Conservation (phyloP, 768 basidiomycete genomes). For the Mycena metata region DNA sequence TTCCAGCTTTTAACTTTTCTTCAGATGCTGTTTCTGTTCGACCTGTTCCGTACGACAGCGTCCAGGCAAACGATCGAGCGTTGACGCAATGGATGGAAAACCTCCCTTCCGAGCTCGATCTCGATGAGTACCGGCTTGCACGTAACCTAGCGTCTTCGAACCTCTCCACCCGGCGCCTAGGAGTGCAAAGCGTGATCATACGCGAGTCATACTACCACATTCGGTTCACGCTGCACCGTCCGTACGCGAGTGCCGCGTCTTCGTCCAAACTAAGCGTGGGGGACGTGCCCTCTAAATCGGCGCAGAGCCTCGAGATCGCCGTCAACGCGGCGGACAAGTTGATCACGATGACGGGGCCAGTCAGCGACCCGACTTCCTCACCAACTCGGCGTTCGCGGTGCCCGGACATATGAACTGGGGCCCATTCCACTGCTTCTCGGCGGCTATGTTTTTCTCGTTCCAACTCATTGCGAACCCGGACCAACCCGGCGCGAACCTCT, state of each 20-base stretch:
- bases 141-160: slow-evolving; percentile 77
- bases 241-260: slow-evolving; percentile 68
- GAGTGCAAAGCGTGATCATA: slow-evolving; percentile 86
- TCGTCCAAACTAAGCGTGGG: slow-evolving; percentile 46
- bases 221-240: slow-evolving; percentile 87
- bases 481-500: slow-evolving; percentile 81
- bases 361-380: slow-evolving; percentile 82
- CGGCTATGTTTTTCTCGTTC: slow-evolving; percentile 94
- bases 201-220: slow-evolving; percentile 85
- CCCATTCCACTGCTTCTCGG: slow-evolving; percentile 87
- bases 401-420: slow-evolving; percentile 90
- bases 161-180: slow-evolving; percentile 71
- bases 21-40: slow-evolving; percentile 78
- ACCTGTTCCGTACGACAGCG: slow-evolving; percentile 81
- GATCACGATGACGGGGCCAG: slow-evolving; percentile 81
- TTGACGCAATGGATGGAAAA: slow-evolving; percentile 82
- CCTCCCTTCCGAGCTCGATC: slow-evolving; percentile 79
- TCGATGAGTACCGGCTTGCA: slow-evolving; percentile 83
- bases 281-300: slow-evolving; percentile 57
- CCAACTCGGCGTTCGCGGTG: slow-evolving; percentile 75
- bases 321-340: slow-evolving; percentile 83
- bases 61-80: slow-evolving; percentile 79
- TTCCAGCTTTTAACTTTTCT: not conserved
- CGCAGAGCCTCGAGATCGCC: slow-evolving; percentile 79
- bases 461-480: slow-evolving; percentile 86